Conservation (phyloP, 352 stramenopile species). For the Globisporangium irregulare region DNA sequence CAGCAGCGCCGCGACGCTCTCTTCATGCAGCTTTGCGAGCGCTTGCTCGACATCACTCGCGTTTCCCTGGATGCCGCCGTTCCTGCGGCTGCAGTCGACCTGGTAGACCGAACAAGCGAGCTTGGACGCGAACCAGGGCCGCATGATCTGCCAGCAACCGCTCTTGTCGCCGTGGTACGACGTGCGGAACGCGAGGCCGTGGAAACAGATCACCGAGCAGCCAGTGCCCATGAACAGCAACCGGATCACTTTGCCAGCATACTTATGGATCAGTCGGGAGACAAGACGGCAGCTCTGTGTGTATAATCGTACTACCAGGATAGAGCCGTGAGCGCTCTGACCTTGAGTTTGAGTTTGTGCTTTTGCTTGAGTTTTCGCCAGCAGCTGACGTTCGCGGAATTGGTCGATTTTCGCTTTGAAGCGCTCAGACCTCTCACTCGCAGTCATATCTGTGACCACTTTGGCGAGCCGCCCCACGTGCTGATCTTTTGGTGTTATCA, state of each 20-base stretch:
- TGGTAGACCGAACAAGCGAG: conserved; percentile 33
- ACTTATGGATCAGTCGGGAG: conserved; percentile 21
- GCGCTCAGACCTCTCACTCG: neutral
- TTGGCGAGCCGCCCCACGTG: neutral
- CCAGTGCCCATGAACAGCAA: conserved; percentile 20
- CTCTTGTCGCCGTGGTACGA: conserved; percentile 21
- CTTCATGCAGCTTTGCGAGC: conserved; percentile 26
- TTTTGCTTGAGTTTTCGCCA: conserved; percentile 1
- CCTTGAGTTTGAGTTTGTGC: neutral
- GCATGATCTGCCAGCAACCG: conserved; percentile 22
- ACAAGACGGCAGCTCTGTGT: neutral
- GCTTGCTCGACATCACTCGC: conserved; percentile 5
- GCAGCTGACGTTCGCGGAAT: conserved; percentile 8
- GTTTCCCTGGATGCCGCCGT: conserved; percentile 1
- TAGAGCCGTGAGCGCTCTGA: neutral
- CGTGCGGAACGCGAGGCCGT: conserved; percentile 18
- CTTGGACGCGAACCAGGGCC: conserved; percentile 31
- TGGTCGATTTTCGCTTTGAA: conserved; percentile 13
- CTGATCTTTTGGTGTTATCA: neutral
- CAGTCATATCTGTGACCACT: neutral
- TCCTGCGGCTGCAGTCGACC: conserved; percentile 31
- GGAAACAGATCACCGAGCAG: conserved; percentile 7
- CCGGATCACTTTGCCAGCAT: conserved; percentile 24
- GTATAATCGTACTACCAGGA: neutral
- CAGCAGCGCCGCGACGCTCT: conserved; percentile 32